Percentiles rank a stretch among this genome's conserved stretches.
These are phyloP conservation scores for Fomitopsis betulina DNA, from an alignment of 1,284 basidiomycete genomes.

Conservation along the genomic window DNA sequence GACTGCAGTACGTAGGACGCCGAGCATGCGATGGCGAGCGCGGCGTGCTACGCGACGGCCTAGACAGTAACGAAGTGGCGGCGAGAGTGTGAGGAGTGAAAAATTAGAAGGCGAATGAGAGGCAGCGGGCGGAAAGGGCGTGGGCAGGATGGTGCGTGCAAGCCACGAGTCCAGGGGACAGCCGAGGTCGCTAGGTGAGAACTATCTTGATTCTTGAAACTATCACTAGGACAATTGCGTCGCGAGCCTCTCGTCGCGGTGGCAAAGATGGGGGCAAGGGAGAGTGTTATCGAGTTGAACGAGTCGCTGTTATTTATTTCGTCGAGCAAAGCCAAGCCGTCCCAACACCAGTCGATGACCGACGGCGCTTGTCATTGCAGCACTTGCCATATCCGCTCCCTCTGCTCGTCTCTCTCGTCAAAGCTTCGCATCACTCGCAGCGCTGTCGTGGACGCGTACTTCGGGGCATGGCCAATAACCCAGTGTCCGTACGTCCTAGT, in stretches of 20 bases:
- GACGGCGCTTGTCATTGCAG: neutral
- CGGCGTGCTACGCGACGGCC: conserved; percentile 13
- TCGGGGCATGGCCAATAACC: neutral
- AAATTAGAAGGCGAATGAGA: conserved; percentile 20
- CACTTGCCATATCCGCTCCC: neutral
- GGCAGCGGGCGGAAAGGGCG: conserved; percentile 25
- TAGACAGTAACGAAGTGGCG: conserved; percentile 11
- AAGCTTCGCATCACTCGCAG: neutral
- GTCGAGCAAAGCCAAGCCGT: neutral
- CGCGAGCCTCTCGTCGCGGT: conserved; percentile 5
- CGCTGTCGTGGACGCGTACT: neutral
- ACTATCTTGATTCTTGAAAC: too few relatives aligned
- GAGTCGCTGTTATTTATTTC: neutral
- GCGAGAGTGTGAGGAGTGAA: conserved; percentile 15
- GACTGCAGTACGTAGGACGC: conserved; percentile 28
- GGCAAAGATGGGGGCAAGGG: conserved; percentile 2
- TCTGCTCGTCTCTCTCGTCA: neutral
- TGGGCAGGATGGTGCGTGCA: conserved; percentile 28
- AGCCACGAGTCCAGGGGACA: conserved; percentile 31
- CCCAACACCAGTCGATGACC: neutral
- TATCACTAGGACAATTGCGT: conserved; percentile 24
- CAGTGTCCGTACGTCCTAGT: too few relatives aligned
- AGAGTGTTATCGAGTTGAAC: conserved; percentile 4
- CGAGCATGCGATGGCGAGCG: conserved; percentile 32
- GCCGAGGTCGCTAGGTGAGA: conserved; percentile 17